Conservation (phyloP, 768 basidiomycete genomes). For the Amanita exitialis region DNA sequence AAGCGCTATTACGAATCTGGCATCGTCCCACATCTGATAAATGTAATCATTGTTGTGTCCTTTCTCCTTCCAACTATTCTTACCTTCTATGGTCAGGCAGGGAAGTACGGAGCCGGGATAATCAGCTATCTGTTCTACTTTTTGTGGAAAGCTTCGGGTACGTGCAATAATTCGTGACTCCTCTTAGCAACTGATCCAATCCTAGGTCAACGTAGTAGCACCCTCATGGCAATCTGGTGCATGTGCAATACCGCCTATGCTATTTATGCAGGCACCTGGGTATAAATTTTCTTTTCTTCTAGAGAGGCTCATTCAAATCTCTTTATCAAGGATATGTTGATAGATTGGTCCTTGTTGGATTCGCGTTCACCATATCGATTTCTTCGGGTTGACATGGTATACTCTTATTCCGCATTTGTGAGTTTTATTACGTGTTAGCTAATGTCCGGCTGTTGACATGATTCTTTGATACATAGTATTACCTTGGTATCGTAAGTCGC, state of each 20-base stretch:
- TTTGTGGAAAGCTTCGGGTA: conserved; percentile 66
- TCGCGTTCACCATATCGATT: conserved; percentile 44
- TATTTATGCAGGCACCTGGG: conserved; percentile 73
- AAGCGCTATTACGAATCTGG: conserved; percentile 80
- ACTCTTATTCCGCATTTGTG: conserved; percentile 52
- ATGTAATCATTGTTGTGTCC: conserved; percentile 35
- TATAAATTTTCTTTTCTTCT: conserved; percentile 20
- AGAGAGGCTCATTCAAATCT: no score
- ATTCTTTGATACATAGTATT: conserved; percentile 42
- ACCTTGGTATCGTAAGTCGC: conserved; percentile 59
- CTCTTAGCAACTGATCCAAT: background rate
- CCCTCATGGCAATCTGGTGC: conserved; percentile 59
- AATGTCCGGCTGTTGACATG: background rate
- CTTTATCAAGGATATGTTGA: conserved; percentile 49
- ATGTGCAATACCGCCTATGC: conserved; percentile 55
- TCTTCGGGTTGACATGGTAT: conserved; percentile 69
- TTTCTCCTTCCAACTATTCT: background rate
- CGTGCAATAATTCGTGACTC: conserved; percentile 10
- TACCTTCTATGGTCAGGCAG: conserved; percentile 41
- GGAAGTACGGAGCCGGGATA: conserved; percentile 72
- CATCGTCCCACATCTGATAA: conserved; percentile 72
- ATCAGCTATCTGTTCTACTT: conserved; percentile 59
- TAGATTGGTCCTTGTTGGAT: conserved; percentile 87
- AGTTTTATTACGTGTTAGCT: conserved; percentile 12
- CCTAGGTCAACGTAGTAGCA: conserved; percentile 26